phyloP scores from a whole-genome alignment of 441 rosid genomes.

The Arabidopsis hybrid region DNA sequence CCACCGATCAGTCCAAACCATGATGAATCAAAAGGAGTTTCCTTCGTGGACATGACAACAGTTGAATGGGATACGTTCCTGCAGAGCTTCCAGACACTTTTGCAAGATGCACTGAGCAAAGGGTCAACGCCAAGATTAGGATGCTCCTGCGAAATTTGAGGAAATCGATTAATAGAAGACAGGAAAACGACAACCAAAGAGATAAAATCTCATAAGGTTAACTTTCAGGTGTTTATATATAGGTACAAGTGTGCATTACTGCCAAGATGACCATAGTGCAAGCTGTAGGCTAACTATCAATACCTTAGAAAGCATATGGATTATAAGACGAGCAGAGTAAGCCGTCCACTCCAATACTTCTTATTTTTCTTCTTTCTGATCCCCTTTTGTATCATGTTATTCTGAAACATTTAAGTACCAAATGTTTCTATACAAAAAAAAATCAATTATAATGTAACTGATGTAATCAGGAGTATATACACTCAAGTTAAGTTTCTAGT shows the following conservation, averaged over 20 bases:
- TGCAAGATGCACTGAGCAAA: constrained; percentile 53
- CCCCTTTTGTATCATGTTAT: constrained; percentile 40
- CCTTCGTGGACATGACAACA: constrained; percentile 59
- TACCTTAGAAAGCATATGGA: constrained; percentile 50
- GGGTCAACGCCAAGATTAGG: constrained; percentile 57
- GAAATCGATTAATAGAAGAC: constrained; percentile 36
- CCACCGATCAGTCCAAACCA: constrained; percentile 38
- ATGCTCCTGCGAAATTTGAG: constrained; percentile 55
- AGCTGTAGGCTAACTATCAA: constrained; percentile 45
- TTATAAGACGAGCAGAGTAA: constrained; percentile 44
- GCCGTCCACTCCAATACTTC: constrained; percentile 50
- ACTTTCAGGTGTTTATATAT: constrained; percentile 43
- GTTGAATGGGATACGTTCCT: constrained; percentile 64
- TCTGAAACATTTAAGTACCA: constrained; percentile 37
- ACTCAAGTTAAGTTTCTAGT: constrained; percentile 17
- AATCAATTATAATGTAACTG: neutral
- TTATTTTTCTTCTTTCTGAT: constrained; percentile 43
- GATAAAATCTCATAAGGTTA: constrained; percentile 43
- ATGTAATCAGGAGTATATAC: constrained; percentile 36
- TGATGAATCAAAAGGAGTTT: constrained; percentile 49
- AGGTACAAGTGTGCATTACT: constrained; percentile 48
- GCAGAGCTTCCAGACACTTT: constrained; percentile 54
- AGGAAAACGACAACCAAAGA: constrained; percentile 36
- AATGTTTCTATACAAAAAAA: constrained; percentile 18
- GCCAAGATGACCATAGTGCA: constrained; percentile 47